Conservation (phyloP, 1,284 basidiomycete species). For the Apiotrichum brassicae region DNA sequence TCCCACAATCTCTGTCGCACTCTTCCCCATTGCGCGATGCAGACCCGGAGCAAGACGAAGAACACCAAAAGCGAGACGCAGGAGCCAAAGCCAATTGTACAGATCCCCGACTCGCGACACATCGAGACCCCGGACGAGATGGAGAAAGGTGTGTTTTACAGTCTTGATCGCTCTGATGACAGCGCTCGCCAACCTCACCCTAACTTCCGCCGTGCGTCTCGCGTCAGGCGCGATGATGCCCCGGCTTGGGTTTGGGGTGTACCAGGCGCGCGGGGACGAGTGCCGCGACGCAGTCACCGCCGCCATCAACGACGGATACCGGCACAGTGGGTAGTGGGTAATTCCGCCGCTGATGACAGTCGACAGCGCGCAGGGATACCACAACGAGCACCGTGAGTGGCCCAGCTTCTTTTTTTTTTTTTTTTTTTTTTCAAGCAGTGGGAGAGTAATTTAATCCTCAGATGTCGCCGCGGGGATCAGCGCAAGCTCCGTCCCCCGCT, state of each 20-base stretch:
- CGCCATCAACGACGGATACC: constrained; percentile 68
- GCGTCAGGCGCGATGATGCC: constrained; percentile 53
- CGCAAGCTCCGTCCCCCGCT: constrained; percentile 29
- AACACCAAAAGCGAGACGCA: not conserved
- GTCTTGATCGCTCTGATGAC: not conserved
- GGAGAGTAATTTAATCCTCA: constrained; percentile 3
- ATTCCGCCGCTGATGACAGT: too few relatives aligned
- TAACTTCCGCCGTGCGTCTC: constrained; percentile 36
- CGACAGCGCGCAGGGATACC: constrained; percentile 59
- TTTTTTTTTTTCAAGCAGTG: too few relatives aligned
- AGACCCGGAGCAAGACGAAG: constrained; percentile 1
- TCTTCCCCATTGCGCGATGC: not conserved
- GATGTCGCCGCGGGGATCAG: constrained; percentile 29
- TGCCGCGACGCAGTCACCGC: constrained; percentile 57
- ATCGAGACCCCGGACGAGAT: not conserved
- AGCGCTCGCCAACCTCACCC: constrained; percentile 14
- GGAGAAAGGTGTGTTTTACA: constrained; percentile 1
- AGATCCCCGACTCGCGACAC: not conserved
- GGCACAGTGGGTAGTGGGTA: constrained; percentile 47
- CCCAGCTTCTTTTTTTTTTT: not conserved
- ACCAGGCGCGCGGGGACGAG: constrained; percentile 58
- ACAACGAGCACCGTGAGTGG: constrained; percentile 70
- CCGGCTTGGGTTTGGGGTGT: constrained; percentile 74
- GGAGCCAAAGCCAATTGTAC: not conserved
- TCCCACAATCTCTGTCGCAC: not conserved